Evolutionary conservation across 768 basidiomycete species (phyloP).

Genomic region (Grammothele lineata): DNA sequence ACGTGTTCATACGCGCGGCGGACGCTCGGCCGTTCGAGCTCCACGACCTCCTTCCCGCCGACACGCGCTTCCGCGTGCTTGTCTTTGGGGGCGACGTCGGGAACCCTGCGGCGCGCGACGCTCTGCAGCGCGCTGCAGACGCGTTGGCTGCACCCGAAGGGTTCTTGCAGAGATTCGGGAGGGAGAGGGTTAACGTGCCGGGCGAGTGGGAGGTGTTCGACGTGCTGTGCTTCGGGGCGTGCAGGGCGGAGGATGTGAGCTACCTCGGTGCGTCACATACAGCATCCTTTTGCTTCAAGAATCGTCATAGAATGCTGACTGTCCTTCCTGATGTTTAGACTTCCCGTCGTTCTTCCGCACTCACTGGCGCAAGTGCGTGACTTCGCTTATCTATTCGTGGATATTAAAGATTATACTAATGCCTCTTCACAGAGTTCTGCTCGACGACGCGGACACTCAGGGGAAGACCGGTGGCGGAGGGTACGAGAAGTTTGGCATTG

Average conservation of each 20-base stretch:
- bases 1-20: conserved; percentile 40
- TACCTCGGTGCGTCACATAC: conserved; percentile 8
- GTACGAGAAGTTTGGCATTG: conserved; percentile 53
- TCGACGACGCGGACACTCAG: conserved; percentile 50
- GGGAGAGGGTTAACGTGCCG: neutral
- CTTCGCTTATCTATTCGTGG: too few relatives aligned
- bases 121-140: conserved; percentile 16
- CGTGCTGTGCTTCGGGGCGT: conserved; percentile 3
- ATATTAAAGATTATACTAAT: too few relatives aligned
- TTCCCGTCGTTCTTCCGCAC: conserved; percentile 42
- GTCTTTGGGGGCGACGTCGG: conserved; percentile 39
- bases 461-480: conserved; percentile 48
- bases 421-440: conserved; percentile 40
- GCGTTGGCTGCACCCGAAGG: conserved; percentile 3
- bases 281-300: neutral
- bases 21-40: conserved; percentile 44
- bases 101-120: conserved; percentile 15
- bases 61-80: conserved; percentile 46
- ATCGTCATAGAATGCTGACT: conserved; percentile 5
- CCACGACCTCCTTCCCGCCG: conserved; percentile 44
- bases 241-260: neutral
- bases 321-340: conserved; percentile 34
- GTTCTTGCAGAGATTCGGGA: conserved; percentile 16
- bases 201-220: neutral
- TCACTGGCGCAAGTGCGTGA: conserved; percentile 54